Percentiles rank a stretch among this genome's conserved stretches.
Conservation (phyloP, 176 grass and related monocot genomes). For the Leersia perrieri region DNA sequence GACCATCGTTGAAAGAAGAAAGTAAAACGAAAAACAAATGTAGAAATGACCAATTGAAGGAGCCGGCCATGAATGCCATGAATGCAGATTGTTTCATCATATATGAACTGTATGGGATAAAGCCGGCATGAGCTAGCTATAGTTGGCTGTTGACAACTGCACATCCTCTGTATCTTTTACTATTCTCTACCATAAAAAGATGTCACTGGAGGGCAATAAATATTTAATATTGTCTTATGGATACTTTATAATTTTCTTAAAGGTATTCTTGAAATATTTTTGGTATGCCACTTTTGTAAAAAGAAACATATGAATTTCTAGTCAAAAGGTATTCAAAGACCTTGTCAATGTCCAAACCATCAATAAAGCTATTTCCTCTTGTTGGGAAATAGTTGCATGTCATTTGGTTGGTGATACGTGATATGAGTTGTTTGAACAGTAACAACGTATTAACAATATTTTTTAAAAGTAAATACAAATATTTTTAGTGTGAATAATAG, state of each 20-base stretch:
- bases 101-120: not conserved
- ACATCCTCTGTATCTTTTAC: not conserved
- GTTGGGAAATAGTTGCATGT: not conserved
- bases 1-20: not conserved
- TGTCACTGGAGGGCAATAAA: not conserved
- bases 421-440: not conserved
- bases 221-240: no score
- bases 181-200: not conserved
- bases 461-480: no score
- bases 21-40: not conserved
- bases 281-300: not conserved
- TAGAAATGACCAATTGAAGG: not conserved
- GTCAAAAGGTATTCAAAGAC: not conserved
- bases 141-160: not conserved
- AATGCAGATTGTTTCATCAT: not conserved
- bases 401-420: not conserved
- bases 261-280: not conserved
- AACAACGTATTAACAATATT: no score
- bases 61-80: no score
- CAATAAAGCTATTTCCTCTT: not conserved
- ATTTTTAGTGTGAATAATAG: no score
- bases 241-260: not conserved
- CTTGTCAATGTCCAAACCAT: not conserved
- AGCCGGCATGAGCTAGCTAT: not conserved
- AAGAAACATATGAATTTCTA: not conserved